A percentile compares a stretch with the other conserved stretches of the same genome.
These are phyloP conservation scores for Psilocybe azurescens DNA, from an alignment of 768 basidiomycete species.

Conservation along the genomic window DNA sequence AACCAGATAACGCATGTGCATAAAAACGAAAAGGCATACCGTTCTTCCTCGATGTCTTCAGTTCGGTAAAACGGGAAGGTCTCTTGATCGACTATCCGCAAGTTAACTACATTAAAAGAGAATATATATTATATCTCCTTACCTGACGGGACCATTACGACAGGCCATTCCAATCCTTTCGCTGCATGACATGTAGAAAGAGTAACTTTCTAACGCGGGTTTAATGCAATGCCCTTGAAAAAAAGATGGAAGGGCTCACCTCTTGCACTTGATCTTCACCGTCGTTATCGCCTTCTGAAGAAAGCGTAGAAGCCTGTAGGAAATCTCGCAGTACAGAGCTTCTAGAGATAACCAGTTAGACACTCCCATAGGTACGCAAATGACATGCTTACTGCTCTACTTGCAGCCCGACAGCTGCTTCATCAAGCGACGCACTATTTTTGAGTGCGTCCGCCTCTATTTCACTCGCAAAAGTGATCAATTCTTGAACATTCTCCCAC, in stretches of 20 bases:
- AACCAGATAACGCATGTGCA: background rate
- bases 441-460: constrained; percentile 39
- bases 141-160: constrained; percentile 82
- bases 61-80: constrained; percentile 79
- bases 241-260: constrained; percentile 30
- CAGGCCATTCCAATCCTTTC: constrained; percentile 93
- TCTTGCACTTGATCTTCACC: constrained; percentile 53
- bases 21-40: constrained; percentile 44
- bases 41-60: constrained; percentile 82
- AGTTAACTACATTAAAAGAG: background rate
- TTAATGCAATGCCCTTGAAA: background rate
- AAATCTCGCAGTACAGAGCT: constrained; percentile 71
- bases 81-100: constrained; percentile 62
- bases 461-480: constrained; percentile 79
- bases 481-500: constrained; percentile 88
- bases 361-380: background rate
- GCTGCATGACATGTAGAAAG: constrained; percentile 89
- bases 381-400: constrained; percentile 10
- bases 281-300: constrained; percentile 76
- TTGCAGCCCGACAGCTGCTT: background rate
- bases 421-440: constrained; percentile 5
- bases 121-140: constrained; percentile 8
- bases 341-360: constrained; percentile 27
- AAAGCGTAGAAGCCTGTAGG: constrained; percentile 81
- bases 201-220: constrained; percentile 69